phyloP scores from a whole-genome alignment of 2,329 filamentous ascomycete species.

The Pseudogymnoascus sp. region DNA sequence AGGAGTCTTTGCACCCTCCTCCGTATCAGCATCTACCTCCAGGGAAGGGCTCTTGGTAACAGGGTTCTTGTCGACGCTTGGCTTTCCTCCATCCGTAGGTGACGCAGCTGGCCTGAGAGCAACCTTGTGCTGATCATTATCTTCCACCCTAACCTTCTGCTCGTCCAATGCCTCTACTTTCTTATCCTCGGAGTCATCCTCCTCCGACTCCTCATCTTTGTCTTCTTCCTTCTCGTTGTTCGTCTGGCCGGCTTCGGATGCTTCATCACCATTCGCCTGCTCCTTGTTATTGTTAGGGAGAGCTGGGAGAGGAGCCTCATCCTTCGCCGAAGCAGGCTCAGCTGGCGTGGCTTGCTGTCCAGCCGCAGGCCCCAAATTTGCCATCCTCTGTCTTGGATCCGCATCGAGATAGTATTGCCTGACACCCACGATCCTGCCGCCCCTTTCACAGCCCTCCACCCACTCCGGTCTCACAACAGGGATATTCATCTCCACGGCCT shows the following conservation, averaged over 20 bases:
- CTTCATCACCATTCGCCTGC: conserved; percentile 21
- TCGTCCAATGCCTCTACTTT: conserved; percentile 37
- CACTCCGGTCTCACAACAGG: conserved; percentile 95
- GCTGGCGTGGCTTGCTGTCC: conserved; percentile 14
- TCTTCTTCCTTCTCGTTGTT: conserved; percentile 17
- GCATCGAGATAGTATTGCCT: conserved; percentile 95
- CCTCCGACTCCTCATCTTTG: conserved; percentile 22
- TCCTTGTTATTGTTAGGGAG: conserved; percentile 19
- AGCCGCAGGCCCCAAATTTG: conserved; percentile 16
- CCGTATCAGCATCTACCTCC: conserved; percentile 10
- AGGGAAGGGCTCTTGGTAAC: conserved; percentile 5
- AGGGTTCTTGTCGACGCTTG: not conserved
- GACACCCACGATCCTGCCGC: conserved; percentile 86
- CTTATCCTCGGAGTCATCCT: conserved; percentile 23
- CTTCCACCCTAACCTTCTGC: conserved; percentile 51
- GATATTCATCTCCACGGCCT: conserved; percentile 95
- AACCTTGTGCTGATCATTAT: conserved; percentile 49
- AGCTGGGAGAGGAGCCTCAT: conserved; percentile 17
- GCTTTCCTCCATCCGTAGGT: conserved; percentile 27
- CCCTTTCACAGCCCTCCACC: conserved; percentile 93
- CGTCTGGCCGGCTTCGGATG: conserved; percentile 14
- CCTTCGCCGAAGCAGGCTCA: conserved; percentile 17
- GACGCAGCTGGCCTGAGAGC: conserved; percentile 38
- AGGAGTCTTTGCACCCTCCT: conserved; percentile 33
- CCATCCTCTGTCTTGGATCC: conserved; percentile 38